Evolutionary conservation across 768 basidiomycete species (phyloP).

Genomic region (Naganishia kalamii): DNA sequence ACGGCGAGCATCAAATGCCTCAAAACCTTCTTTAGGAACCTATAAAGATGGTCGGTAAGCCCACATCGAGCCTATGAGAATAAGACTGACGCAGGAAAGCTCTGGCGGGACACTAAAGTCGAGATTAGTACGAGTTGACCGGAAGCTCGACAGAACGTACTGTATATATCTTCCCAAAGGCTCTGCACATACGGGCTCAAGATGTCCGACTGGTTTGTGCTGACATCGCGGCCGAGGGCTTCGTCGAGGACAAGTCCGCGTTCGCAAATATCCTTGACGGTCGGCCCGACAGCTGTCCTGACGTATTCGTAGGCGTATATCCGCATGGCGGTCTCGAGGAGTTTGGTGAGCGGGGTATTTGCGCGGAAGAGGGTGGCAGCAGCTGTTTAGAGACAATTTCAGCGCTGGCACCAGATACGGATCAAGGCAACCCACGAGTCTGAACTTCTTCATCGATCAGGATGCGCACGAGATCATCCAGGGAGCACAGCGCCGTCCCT

Average conservation of each 20-base stretch:
- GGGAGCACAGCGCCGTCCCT: neutral
- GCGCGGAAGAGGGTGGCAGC: conserved; percentile 21
- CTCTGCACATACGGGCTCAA: neutral
- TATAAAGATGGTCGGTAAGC: neutral
- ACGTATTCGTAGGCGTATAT: conserved; percentile 20
- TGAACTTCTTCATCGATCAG: conserved; percentile 21
- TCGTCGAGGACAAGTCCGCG: neutral
- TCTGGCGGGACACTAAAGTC: conserved; percentile 10
- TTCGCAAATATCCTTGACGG: conserved; percentile 1
- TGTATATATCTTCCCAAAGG: conserved; percentile 19
- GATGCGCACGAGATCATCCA: conserved; percentile 10
- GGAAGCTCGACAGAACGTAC: neutral
- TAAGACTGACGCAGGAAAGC: conserved; percentile 17
- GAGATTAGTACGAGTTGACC: neutral
- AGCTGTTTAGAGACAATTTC: neutral
- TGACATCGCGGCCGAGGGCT: neutral
- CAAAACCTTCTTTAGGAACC: conserved; percentile 14
- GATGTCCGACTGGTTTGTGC: neutral
- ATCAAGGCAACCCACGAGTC: conserved; percentile 1
- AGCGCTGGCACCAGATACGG: neutral
- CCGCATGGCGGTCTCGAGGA: conserved; percentile 18
- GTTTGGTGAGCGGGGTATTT: conserved; percentile 20
- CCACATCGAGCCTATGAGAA: neutral
- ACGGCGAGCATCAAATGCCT: conserved; percentile 12
- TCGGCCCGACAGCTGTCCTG: conserved; percentile 2